Conservation (phyloP, 1,284 basidiomycete genomes). For the Puccinia polysora region DNA sequence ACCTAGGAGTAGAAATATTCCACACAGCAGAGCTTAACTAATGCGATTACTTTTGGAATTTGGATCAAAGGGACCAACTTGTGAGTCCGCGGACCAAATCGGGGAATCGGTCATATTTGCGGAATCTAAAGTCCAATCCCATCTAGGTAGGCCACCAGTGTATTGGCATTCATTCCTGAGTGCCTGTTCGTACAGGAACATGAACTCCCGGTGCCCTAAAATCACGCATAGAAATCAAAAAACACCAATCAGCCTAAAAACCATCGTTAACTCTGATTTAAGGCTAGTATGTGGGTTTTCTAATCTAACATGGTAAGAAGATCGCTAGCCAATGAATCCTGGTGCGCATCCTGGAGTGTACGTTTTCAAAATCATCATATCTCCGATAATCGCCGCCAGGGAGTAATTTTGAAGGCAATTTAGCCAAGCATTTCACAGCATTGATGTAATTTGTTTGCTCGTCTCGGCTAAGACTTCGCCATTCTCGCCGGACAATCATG, state of each 20-base stretch:
- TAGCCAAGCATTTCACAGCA: constrained; percentile 14
- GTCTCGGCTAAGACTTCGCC: constrained; percentile 4
- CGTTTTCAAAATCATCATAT: constrained; percentile 27
- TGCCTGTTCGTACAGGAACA: constrained; percentile 5
- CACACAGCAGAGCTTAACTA: no score
- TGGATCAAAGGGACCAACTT: not conserved
- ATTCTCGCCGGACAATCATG: no score
- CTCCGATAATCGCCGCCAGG: not conserved
- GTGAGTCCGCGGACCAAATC: constrained; percentile 1
- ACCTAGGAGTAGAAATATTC: not conserved
- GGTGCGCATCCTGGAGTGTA: constrained; percentile 10
- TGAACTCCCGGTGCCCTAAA: constrained; percentile 25
- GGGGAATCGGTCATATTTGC: constrained; percentile 20
- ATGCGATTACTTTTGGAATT: not conserved
- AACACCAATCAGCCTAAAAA: no score
- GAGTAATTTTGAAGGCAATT: constrained; percentile 2
- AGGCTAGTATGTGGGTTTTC: no score
- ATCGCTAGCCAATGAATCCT: constrained; percentile 20
- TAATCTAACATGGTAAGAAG: constrained; percentile 20
- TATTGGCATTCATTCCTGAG: constrained; percentile 8
- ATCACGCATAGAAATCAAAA: no score
- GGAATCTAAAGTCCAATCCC: constrained; percentile 30
- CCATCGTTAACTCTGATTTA: no score
- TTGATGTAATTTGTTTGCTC: constrained; percentile 10
- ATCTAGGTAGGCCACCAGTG: constrained; percentile 1